Percentiles rank a stretch among this genome's conserved stretches.
These are phyloP conservation scores for Cercospora citrullina DNA, from an alignment of 2,329 filamentous ascomycete species.

Conservation along the genomic window DNA sequence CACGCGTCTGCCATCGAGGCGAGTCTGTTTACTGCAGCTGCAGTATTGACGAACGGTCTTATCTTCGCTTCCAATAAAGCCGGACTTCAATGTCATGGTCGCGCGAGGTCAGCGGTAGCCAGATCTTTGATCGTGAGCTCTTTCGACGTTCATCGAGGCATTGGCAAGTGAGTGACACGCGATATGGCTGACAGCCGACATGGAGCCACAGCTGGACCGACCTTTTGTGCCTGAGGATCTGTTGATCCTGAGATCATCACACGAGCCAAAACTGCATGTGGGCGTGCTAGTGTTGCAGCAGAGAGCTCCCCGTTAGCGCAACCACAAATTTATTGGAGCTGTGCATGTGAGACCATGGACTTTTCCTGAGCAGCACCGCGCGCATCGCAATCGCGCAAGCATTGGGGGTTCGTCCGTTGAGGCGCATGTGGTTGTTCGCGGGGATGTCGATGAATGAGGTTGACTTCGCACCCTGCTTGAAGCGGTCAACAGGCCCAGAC, in stretches of 20 bases:
- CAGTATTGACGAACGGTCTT: neutral
- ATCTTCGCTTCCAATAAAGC: neutral
- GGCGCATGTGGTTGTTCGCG: neutral
- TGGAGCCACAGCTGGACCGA: neutral
- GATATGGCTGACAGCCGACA: conserved; percentile 3
- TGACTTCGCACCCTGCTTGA: neutral
- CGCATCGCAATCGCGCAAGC: neutral
- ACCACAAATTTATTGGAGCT: neutral
- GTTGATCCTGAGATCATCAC: neutral
- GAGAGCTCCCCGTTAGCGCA: neutral
- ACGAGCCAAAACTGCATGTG: neutral
- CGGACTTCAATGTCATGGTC: neutral
- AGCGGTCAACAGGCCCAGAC: neutral
- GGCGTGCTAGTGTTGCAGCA: neutral
- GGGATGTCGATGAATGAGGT: neutral
- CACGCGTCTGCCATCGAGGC: neutral
- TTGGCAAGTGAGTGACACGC: conserved; percentile 1
- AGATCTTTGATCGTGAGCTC: neutral
- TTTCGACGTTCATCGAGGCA: neutral
- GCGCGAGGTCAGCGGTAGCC: neutral
- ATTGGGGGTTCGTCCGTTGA: neutral
- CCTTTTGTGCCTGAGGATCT: conserved; percentile 4
- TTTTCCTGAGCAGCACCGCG: neutral
- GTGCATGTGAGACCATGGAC: neutral
- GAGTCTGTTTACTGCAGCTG: neutral